These are phyloP conservation scores for Fusarium anthophilum DNA, from an alignment of 2,329 filamentous ascomycete species.

Conservation along the genomic window DNA sequence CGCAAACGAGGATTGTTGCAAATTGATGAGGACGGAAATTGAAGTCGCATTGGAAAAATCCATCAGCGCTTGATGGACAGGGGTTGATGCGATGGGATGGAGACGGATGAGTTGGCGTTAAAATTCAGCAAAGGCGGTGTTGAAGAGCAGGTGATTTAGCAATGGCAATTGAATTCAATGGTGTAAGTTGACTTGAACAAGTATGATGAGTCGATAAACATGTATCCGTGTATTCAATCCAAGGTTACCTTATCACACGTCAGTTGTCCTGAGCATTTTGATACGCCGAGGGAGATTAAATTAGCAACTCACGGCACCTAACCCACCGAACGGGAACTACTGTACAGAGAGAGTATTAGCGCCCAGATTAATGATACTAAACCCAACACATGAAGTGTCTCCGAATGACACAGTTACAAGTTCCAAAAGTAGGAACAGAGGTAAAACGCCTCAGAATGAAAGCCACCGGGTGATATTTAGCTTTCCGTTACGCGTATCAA, in stretches of 20 bases:
- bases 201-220: not conserved
- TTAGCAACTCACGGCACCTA: constrained; percentile 11
- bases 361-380: constrained; percentile 13
- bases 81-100: constrained; percentile 30
- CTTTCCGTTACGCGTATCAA: constrained; percentile 19
- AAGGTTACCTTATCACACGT: not conserved
- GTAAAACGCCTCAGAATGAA: not conserved
- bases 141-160: constrained; percentile 8
- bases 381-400: constrained; percentile 13
- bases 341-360: constrained; percentile 2
- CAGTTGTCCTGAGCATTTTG: not conserved
- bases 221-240: not conserved
- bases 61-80: constrained; percentile 27
- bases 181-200: not conserved
- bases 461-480: not conserved
- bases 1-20: constrained; percentile 2
- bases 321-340: constrained; percentile 18
- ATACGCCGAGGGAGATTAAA: constrained; percentile 11
- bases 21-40: constrained; percentile 21
- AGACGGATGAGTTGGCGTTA: constrained; percentile 23
- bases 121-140: constrained; percentile 20
- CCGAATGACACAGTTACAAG: constrained; percentile 1
- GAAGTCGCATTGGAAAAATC: constrained; percentile 23
- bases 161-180: not conserved
- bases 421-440: not conserved